These are phyloP conservation scores for Rhizopogon roseolus DNA, from an alignment of 768 basidiomycete species.

Conservation along the genomic window DNA sequence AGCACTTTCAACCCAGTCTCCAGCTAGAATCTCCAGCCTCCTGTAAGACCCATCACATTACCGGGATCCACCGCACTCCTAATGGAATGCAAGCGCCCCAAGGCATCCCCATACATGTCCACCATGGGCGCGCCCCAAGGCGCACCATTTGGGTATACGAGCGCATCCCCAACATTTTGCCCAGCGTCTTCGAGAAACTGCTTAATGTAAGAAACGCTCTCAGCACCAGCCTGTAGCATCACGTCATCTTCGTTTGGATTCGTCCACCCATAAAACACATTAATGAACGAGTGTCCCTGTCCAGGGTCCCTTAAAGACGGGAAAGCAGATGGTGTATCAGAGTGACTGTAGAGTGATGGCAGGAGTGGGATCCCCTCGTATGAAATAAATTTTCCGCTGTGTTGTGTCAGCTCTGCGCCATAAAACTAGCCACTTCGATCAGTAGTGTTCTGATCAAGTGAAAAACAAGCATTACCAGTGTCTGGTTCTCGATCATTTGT, in stretches of 20 bases:
- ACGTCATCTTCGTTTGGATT: slow-evolving; percentile 27
- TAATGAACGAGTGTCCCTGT: slow-evolving; percentile 34
- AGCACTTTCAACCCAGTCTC: too few species aligned
- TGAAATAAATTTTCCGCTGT: slow-evolving; percentile 3
- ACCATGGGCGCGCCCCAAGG: slow-evolving; percentile 45
- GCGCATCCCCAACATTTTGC: slow-evolving; percentile 31
- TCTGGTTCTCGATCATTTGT: background rate
- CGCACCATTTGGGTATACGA: slow-evolving; percentile 62
- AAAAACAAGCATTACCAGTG: background rate
- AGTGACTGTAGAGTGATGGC: slow-evolving; percentile 35
- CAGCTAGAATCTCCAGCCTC: slow-evolving; percentile 52
- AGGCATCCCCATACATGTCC: slow-evolving; percentile 47
- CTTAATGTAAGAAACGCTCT: slow-evolving; percentile 36
- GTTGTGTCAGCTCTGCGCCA: slow-evolving; percentile 3
- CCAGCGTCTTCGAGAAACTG: slow-evolving; percentile 33
- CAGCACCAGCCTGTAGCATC: slow-evolving; percentile 36
- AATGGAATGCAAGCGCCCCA: slow-evolving; percentile 34
- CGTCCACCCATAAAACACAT: slow-evolving; percentile 45
- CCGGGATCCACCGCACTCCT: slow-evolving; percentile 48
- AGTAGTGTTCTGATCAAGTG: background rate
- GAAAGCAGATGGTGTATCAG: slow-evolving; percentile 37
- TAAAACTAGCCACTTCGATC: slow-evolving; percentile 1
- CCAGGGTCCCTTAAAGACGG: slow-evolving; percentile 34
- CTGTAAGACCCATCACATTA: slow-evolving; percentile 62
- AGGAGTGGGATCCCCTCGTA: slow-evolving; percentile 46